Evolutionary conservation across 306 rosid genomes (phyloP).

Genomic region (Trifolium repens): DNA sequence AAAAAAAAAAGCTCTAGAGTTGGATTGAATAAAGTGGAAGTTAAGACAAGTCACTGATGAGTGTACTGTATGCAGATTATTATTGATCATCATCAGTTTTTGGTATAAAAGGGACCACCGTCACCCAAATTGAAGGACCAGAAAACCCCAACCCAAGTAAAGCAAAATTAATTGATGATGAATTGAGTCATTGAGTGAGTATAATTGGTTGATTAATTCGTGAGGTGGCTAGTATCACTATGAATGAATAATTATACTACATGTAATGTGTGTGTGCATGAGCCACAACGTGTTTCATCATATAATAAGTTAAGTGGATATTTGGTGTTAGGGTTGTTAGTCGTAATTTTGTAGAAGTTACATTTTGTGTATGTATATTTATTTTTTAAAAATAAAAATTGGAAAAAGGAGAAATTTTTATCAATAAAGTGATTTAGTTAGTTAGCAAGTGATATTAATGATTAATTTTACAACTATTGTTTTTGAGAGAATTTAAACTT

Average conservation of each 20-base stretch:
- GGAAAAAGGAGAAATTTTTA: no score
- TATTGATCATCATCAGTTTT: slow-evolving; percentile 42
- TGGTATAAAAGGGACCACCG: slow-evolving; percentile 48
- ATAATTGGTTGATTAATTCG: not conserved
- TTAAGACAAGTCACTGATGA: slow-evolving; percentile 45
- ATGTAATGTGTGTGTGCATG: not conserved
- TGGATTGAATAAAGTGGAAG: slow-evolving; percentile 46
- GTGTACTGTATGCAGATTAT: slow-evolving; percentile 19
- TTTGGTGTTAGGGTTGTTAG: no score
- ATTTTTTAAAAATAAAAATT: no score
- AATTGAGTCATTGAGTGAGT: slow-evolving; percentile 1
- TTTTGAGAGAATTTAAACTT: no score
- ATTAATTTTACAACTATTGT: no score
- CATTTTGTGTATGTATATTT: no score
- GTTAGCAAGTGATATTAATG: no score
- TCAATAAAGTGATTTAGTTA: no score
- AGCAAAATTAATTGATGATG: slow-evolving; percentile 39
- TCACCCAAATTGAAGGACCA: slow-evolving; percentile 45
- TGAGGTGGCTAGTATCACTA: slow-evolving; percentile 33
- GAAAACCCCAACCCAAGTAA: slow-evolving; percentile 39
- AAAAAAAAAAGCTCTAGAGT: slow-evolving; percentile 21
- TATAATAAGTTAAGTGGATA: not conserved
- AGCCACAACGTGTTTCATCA: slow-evolving; percentile 43
- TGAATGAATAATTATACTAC: not conserved
- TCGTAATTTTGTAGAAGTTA: no score